Conservation (phyloP, 441 rosid genomes). For the Eutrema salsugineum region DNA sequence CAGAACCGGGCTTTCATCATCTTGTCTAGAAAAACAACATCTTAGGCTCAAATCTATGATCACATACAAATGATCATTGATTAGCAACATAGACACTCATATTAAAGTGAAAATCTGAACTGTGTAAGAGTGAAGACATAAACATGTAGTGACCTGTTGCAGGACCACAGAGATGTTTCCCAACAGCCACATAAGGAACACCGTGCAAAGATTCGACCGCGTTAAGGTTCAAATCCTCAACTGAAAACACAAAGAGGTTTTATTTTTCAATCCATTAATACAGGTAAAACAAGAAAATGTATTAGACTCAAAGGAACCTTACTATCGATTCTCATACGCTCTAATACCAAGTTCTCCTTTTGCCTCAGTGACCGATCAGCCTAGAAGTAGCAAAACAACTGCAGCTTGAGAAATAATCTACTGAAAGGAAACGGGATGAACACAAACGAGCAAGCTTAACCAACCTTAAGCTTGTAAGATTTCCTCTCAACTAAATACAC, state of each 20-base stretch:
- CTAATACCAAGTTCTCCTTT: conserved; percentile 77
- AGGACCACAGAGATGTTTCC: conserved; percentile 94
- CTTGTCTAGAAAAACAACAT: conserved; percentile 58
- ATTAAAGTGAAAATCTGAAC: neutral
- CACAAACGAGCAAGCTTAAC: neutral
- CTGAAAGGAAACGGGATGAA: conserved; percentile 2
- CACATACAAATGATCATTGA: neutral
- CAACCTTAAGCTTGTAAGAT: conserved; percentile 90
- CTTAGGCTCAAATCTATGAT: conserved; percentile 73
- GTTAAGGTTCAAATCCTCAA: conserved; percentile 77
- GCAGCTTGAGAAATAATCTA: conserved; percentile 13
- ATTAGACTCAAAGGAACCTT: conserved; percentile 40
- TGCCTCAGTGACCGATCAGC: conserved; percentile 95
- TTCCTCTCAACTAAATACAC: conserved; percentile 83
- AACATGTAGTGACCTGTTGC: conserved; percentile 64
- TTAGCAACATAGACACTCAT: neutral
- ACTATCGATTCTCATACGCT: conserved; percentile 98
- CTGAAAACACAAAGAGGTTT: conserved; percentile 39
- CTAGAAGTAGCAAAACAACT: conserved; percentile 40
- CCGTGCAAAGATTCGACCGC: conserved; percentile 66
- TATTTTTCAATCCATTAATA: neutral
- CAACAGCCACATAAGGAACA: conserved; percentile 67
- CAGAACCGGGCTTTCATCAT: conserved; percentile 29
- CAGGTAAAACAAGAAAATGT: conserved; percentile 11
- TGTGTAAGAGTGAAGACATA: neutral